phyloP scores from a whole-genome alignment of 768 basidiomycete species.

The Agaricus subrufescens region DNA sequence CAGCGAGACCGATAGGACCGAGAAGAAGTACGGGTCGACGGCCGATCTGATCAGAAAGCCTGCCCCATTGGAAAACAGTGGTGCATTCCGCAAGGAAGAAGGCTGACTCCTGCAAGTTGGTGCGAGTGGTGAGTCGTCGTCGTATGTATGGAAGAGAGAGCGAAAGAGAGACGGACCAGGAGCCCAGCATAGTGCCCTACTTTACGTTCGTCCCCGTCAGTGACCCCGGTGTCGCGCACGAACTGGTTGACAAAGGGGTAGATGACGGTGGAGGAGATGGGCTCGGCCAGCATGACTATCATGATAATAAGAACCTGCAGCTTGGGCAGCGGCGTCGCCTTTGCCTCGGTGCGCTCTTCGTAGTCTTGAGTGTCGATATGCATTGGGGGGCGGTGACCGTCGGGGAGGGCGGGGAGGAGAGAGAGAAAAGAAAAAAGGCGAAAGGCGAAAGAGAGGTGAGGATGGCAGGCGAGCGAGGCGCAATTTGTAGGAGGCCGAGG shows the following conservation, averaged over 20 bases:
- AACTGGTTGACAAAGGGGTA: slow-evolving; percentile 36
- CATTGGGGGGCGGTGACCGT: neutral
- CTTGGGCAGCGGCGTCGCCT: slow-evolving; percentile 30
- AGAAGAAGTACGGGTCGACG: slow-evolving; percentile 28
- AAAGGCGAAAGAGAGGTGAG: neutral
- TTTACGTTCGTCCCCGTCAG: slow-evolving; percentile 30
- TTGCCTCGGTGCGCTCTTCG: neutral
- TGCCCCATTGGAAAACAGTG: slow-evolving; percentile 30
- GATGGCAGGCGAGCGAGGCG: neutral
- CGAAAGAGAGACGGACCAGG: slow-evolving; percentile 22
- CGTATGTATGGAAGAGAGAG: too few species aligned
- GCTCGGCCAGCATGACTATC: slow-evolving; percentile 29
- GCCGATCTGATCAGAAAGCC: slow-evolving; percentile 29
- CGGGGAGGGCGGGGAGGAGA: neutral
- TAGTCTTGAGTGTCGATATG: neutral
- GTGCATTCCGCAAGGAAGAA: slow-evolving; percentile 29
- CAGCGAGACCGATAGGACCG: slow-evolving; percentile 26
- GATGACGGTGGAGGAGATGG: slow-evolving; percentile 32
- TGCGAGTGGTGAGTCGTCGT: neutral
- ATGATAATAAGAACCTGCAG: slow-evolving; percentile 32
- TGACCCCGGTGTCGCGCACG: slow-evolving; percentile 30
- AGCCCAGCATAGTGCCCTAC: slow-evolving; percentile 39
- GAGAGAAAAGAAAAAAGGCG: neutral
- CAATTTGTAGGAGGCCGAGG: neutral
- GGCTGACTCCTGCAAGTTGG: slow-evolving; percentile 24